These are phyloP conservation scores for Microdochium bolleyi DNA, from an alignment of 2,329 filamentous ascomycete species.

Conservation along the genomic window DNA sequence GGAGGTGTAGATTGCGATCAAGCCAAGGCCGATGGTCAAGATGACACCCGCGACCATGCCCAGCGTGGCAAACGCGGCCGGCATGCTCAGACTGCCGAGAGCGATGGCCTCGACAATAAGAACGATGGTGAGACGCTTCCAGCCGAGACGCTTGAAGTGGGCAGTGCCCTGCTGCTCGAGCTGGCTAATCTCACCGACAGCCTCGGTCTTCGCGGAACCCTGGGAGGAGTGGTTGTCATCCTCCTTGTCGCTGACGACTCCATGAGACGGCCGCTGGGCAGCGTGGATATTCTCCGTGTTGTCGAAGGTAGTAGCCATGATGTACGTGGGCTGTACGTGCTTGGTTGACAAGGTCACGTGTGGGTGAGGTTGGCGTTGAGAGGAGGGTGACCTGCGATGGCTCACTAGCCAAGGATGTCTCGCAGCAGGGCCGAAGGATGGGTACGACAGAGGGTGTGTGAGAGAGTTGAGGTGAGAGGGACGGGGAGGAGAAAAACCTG, in stretches of 20 bases:
- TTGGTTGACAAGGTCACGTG: not conserved
- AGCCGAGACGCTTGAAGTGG: slow-evolving; percentile 45
- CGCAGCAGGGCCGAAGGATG: not conserved
- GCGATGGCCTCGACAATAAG: slow-evolving; percentile 51
- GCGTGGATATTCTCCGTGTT: not conserved
- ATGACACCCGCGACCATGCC: slow-evolving; percentile 44
- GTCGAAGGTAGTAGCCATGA: not conserved
- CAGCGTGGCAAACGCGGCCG: slow-evolving; percentile 41
- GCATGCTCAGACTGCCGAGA: slow-evolving; percentile 43
- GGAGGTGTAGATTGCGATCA: slow-evolving; percentile 39
- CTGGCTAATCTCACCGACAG: slow-evolving; percentile 25
- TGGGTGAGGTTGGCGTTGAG: not conserved
- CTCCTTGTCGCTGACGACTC: not conserved
- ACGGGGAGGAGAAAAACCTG: not conserved
- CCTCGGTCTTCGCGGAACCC: slow-evolving; percentile 6
- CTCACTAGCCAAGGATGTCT: not conserved
- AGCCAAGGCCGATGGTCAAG: slow-evolving; percentile 30
- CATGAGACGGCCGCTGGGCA: not conserved
- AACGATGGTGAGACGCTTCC: slow-evolving; percentile 47
- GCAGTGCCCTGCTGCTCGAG: slow-evolving; percentile 38
- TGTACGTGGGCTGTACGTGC: not conserved
- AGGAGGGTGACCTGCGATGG: not conserved
- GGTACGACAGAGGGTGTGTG: not conserved
- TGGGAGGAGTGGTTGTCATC: not conserved
- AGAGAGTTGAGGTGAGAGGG: not conserved